Evolutionary conservation across 768 basidiomycete species (phyloP), one percentile per base, ranked within the genome.

Genomic region (Trametes sanguinea): DNA sequence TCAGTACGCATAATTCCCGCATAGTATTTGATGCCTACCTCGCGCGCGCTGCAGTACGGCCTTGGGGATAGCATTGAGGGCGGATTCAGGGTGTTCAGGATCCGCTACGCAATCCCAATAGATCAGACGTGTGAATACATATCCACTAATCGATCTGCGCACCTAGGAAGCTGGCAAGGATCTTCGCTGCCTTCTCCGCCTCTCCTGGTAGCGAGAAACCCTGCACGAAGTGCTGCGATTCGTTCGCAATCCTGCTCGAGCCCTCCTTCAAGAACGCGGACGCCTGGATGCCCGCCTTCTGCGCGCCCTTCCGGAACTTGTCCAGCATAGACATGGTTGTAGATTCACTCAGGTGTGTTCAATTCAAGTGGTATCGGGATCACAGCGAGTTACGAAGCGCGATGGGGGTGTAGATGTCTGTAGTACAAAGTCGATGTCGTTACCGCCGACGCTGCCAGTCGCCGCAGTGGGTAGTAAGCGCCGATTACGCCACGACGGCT

Each of bases 31-130:
- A 22, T 22, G 59, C 78, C 53, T 66, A 90, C 95, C 95, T 81
- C 95, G 84, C 16, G 96, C 94, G 57, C 85, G 82, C 67, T 92
- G 90, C 16, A 99, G 76, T 52, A 98, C 94, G 9, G 87, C 90
- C 74, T 97, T 96, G 2, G 96, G 96, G 68, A 98, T 89, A 2
- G 95, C 75, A 73, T 98, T 98, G 60, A 98, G 86, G 1, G 95
- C 96, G 40, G 93, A 94, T 70, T 90, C 83, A 13, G 95, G 95
- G 65, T 88, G 80, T 37, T 85, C 81, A 14, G 96, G 95, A 76
- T 96, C 88, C 62, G 95, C 95, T 95, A 66, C 33, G 45, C 7
- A 6, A 11, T 35, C 46, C 40, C 13, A 17, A 35, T 22, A 22
- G 22, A 22, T 22, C 22, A 22, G 22, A 22, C 22, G 22, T 22